phyloP scores from a whole-genome alignment of 2,329 filamentous ascomycete species.

The Aspergillus melleus region DNA sequence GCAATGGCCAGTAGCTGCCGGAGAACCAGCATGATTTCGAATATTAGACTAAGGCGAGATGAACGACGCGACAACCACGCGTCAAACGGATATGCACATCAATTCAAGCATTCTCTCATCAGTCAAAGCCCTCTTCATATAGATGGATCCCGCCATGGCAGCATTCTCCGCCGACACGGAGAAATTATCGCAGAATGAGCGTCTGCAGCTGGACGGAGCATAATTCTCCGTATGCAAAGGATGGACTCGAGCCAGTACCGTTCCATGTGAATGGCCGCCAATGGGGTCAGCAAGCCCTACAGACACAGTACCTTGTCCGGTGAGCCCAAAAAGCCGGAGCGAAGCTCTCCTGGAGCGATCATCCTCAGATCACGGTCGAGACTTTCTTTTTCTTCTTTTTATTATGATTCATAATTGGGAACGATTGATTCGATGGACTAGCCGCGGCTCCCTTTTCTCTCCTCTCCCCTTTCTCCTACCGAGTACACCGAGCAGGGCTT shows the following conservation, averaged over 20 bases:
- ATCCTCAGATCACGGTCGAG: not conserved
- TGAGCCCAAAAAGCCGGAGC: not conserved
- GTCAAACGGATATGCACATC: not conserved
- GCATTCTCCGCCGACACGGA: slow-evolving; percentile 2
- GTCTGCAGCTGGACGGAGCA: slow-evolving; percentile 12
- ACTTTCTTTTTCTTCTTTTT: too few relatives aligned
- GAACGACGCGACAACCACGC: not conserved
- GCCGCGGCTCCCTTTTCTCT: not conserved
- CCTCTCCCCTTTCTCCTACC: not conserved
- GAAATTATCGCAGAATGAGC: slow-evolving; percentile 9
- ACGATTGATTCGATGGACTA: too few relatives aligned
- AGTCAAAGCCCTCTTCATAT: not conserved
- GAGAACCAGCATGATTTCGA: slow-evolving; percentile 1
- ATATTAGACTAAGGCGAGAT: not conserved
- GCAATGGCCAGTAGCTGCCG: slow-evolving; percentile 4
- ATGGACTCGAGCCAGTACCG: not conserved
- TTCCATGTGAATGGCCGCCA: not conserved
- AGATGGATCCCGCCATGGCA: not conserved
- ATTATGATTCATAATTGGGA: too few relatives aligned
- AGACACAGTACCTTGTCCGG: not conserved
- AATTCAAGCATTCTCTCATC: not conserved
- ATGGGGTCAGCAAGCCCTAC: not conserved
- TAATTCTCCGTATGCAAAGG: slow-evolving; percentile 15
- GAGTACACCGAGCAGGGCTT: not conserved
- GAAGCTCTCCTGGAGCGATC: not conserved